Evolutionary conservation across 1,284 basidiomycete species (phyloP), one percentile per base, ranked within the genome.

Genomic region (Wallemia ichthyophaga): DNA sequence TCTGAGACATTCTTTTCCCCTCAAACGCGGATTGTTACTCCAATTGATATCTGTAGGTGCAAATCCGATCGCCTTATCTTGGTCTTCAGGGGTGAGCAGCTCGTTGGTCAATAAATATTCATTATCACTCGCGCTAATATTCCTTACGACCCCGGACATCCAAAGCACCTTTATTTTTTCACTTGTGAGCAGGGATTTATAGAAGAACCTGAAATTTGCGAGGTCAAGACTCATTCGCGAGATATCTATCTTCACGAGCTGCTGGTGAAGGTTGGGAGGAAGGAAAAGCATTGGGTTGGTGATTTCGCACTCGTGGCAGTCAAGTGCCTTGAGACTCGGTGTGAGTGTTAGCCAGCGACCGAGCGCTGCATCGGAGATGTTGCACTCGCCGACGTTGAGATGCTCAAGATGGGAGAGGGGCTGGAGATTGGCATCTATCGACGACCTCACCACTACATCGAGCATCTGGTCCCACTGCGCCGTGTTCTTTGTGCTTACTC

Each of bases 391-490:
- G 37, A 48, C 37, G n/a, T 48, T 48, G 37, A 48, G 37, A 48
- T 48, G 37, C n/a, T 48, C 37, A 3, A 48, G 37, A 3, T 48
- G 9, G 9, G 37, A 48, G 7, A 48, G 37, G 3, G 37, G 37
- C n/a, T 48, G 37, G 3, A 48, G 37, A 48, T 48, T 48, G n/a
- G 37, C 37, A 21, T 48, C 5, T 11, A 48, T 19, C 3, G 37
- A 48, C n/a, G 37, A 48, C 9, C n/a, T 48, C 13, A 48, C n/a
- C n/a, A 48, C 37, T 3, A 5, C n/a, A 21, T 48, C 37, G n/a
- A 48, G 37, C 37, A 48, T 48, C n/a, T 48, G 37, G n/a, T 48
- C 37, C 37, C 37, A 48, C n/a, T 48, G 37, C n/a, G 37, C 37
- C 11, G 37, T 48, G n/a, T 48, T 48, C 37, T 48, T 48, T 5